Conservation (phyloP, 2,329 filamentous ascomycete species). For the Nothomitra cinnamomea region DNA sequence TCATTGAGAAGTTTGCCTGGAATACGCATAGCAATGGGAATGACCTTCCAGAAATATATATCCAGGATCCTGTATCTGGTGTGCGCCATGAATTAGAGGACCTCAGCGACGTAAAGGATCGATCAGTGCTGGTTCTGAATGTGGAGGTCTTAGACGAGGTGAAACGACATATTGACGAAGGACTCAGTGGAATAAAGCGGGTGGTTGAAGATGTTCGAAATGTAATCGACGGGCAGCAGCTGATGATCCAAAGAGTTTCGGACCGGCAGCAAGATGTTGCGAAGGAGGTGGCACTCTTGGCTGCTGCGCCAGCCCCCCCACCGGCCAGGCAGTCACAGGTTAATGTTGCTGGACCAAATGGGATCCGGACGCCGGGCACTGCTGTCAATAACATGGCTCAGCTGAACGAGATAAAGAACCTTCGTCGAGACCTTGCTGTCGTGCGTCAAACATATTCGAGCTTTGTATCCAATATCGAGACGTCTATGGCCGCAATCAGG, state of each 20-base stretch:
- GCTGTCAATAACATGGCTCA: slow-evolving; percentile 37
- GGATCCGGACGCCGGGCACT: slow-evolving; percentile 14
- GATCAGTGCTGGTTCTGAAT: slow-evolving; percentile 87
- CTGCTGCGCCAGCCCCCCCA: slow-evolving; percentile 28
- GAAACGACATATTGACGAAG: slow-evolving; percentile 89
- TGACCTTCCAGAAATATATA: slow-evolving; percentile 92
- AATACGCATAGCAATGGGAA: slow-evolving; percentile 88
- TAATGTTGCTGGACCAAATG: slow-evolving; percentile 17
- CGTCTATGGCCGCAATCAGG: slow-evolving; percentile 71
- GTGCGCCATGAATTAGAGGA: slow-evolving; percentile 96
- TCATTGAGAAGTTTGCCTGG: slow-evolving; percentile 99
- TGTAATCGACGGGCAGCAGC: slow-evolving; percentile 66
- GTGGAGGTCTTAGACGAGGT: slow-evolving; percentile 89
- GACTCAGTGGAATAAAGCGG: slow-evolving; percentile 59
- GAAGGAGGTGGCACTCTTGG: slow-evolving; percentile 62
- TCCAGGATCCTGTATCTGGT: slow-evolving; percentile 87
- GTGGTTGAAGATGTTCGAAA: slow-evolving; percentile 78
- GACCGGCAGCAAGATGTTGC: slow-evolving; percentile 80
- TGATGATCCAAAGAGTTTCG: slow-evolving; percentile 68
- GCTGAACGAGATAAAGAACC: slow-evolving; percentile 58
- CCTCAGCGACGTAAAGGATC: slow-evolving; percentile 79
- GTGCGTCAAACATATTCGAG: slow-evolving; percentile 84
- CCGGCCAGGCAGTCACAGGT: slow-evolving; percentile 17
- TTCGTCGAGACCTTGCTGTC: slow-evolving; percentile 78
- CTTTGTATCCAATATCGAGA: slow-evolving; percentile 75